Conservation (phyloP, 2,329 filamentous ascomycete genomes). For the Aspergillaceae sp. region DNA sequence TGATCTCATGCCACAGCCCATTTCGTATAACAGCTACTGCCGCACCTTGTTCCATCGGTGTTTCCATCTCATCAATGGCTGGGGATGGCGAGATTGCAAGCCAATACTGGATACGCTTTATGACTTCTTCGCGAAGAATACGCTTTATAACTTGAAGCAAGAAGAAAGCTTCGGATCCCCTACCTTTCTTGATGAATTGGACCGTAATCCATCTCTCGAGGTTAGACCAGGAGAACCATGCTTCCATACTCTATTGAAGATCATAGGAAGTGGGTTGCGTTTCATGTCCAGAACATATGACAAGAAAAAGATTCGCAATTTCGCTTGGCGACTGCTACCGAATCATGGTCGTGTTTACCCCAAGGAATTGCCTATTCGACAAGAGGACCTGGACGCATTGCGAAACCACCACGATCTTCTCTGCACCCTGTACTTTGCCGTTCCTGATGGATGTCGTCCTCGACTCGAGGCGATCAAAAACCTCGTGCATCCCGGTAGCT, state of each 20-base stretch:
- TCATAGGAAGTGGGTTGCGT: conserved; percentile 43
- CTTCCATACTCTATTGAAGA: conserved; percentile 54
- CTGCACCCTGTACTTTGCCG: conserved; percentile 51
- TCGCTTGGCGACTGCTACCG: conserved; percentile 50
- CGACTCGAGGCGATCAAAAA: conserved; percentile 43
- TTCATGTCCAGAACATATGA: conserved; percentile 40
- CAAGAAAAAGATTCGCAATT: conserved; percentile 48
- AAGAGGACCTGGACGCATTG: conserved; percentile 48
- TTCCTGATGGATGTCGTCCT: conserved; percentile 46
- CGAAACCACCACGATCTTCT: conserved; percentile 56
- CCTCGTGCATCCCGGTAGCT: conserved; percentile 49
- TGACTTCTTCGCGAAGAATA: conserved; percentile 51
- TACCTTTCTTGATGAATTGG: conserved; percentile 45
- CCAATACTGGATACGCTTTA: conserved; percentile 45
- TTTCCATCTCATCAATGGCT: conserved; percentile 44
- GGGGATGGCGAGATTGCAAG: conserved; percentile 52
- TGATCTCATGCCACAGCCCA: conserved; percentile 30
- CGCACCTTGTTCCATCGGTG: conserved; percentile 45
- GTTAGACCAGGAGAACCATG: conserved; percentile 43
- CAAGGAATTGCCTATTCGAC: conserved; percentile 47
- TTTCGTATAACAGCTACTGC: conserved; percentile 49
- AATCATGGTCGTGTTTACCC: conserved; percentile 54
- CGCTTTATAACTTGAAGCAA: conserved; percentile 43
- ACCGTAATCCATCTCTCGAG: conserved; percentile 35
- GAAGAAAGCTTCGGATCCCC: conserved; percentile 47